A percentile compares a stretch with the other conserved stretches of the same genome.
Conservation (phyloP, 106 monocot genomes). For the Phalaenopsis aphrodite region DNA sequence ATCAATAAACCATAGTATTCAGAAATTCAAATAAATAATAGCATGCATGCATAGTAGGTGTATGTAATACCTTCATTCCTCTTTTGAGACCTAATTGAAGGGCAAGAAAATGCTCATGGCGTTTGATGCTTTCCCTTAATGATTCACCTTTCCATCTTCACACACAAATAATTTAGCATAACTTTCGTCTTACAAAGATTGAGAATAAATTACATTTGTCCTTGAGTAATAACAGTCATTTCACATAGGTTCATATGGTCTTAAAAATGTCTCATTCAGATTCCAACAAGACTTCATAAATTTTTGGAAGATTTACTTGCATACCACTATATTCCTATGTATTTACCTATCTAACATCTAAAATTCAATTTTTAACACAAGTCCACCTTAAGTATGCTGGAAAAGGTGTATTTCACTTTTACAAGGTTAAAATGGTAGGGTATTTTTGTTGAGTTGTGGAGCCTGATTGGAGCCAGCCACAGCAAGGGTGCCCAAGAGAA, state of each 20-base stretch:
- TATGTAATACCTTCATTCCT: constrained; percentile 87
- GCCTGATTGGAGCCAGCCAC: no score
- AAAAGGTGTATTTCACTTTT: no score
- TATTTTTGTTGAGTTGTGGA: no score
- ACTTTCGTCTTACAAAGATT: not conserved
- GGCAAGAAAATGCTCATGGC: constrained; percentile 98
- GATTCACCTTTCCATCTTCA: constrained; percentile 95
- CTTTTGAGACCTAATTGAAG: constrained; percentile 73
- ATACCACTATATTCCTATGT: no score
- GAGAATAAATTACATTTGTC: not conserved
- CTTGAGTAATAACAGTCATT: not conserved
- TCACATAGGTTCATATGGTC: not conserved
- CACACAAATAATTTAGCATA: constrained; percentile 5
- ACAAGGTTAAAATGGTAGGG: no score
- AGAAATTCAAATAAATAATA: not conserved
- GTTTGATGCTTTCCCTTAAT: constrained; percentile 84
- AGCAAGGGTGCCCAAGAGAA: no score
- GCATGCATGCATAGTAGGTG: constrained; percentile 7
- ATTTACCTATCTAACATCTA: not conserved
- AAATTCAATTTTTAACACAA: not conserved
- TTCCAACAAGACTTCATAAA: no score
- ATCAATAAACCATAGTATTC: not conserved
- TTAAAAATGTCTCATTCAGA: not conserved
- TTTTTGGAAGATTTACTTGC: not conserved
- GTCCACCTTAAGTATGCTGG: no score